Evolutionary conservation across 495 filamentous ascomycete genomes (phyloP), one percentile per base, ranked within the genome.

Genomic region (Daldinia loculata): DNA sequence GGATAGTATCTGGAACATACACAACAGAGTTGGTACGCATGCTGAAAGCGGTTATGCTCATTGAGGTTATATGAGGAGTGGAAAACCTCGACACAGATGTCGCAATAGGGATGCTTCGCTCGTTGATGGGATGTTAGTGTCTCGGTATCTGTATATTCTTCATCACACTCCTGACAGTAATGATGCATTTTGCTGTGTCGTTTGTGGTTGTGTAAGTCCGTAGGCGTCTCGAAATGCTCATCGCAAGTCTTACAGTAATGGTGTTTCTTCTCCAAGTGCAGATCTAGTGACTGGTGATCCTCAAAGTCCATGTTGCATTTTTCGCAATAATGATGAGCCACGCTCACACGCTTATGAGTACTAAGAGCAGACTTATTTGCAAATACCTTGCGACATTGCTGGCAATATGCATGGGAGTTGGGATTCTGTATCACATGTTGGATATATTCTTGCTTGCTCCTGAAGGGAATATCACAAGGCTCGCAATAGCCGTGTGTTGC

Each of bases 401-500:
- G 11, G 27, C 56, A 60, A 48, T 43, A 55, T 15, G 19, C 38
- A 34, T 66, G 62, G 0, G 52, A 36, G 7, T 27, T 39, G 5
- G 53, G 52, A 15, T 38, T 65, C 27, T 56, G 53, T 7, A 30
- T 19, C 0, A 17, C 15, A 51, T 65, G 62, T 3, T n/a, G 15
- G 5, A 8, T n/a, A 26, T 41, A 27, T 0, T 67, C 64, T 6
- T 41, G 9, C 29, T 38, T 29, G 9, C 38, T 60, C 22, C 14
- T 48, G 39, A 65, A 65, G 1, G 52, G 62, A 9, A 65, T 26
- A 14, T 3, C 1, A 19, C 57, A 67, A 2, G 2, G 2, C 2
- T 12, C 9, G 6, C 64, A 67, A 27, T 61, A 67, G 17, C 24
- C 17, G n/a, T 67, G 64, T 19, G 24, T 11, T 14, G 6, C 41